These are phyloP conservation scores for Trichoderma parareesei DNA, from an alignment of 495 filamentous ascomycete genomes.

Conservation along the genomic window DNA sequence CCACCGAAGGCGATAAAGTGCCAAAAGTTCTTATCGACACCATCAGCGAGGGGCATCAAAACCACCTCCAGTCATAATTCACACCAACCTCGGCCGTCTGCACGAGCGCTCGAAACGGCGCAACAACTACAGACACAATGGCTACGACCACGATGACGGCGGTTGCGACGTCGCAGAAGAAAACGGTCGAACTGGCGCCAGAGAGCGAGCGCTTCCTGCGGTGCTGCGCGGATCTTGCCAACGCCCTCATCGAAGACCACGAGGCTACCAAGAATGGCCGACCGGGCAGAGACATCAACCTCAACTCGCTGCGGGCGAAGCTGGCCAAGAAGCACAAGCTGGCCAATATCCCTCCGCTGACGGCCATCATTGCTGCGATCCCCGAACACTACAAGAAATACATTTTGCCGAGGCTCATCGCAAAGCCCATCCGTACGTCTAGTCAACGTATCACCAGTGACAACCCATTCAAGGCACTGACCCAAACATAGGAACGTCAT, in stretches of 20 bases:
- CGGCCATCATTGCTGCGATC: constrained; percentile 93
- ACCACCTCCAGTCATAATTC: neutral
- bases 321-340: constrained; percentile 87
- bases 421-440: constrained; percentile 82
- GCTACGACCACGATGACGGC: constrained; percentile 35
- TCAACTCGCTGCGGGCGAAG: constrained; percentile 81
- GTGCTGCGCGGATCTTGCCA: constrained; percentile 91
- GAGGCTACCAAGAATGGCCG: constrained; percentile 66
- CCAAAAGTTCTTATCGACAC: constrained; percentile 10
- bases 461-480: constrained; percentile 16
- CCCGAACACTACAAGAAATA: constrained; percentile 99
- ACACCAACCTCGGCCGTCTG: neutral
- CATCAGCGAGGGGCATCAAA: constrained; percentile 9
- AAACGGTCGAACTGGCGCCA: constrained; percentile 68
- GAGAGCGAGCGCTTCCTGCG: constrained; percentile 91
- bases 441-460: neutral
- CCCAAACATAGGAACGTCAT: constrained; percentile 59
- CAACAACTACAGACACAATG: constrained; percentile 21
- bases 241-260: constrained; percentile 84
- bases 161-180: constrained; percentile 34
- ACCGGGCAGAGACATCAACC: constrained; percentile 78
- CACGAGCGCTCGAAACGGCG: neutral
- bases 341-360: constrained; percentile 77
- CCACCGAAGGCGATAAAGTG: neutral
- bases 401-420: constrained; percentile 87